Base-by-base conservation (phyloP, 305 asterid species). In the Fraxinus latifolia region DNA sequence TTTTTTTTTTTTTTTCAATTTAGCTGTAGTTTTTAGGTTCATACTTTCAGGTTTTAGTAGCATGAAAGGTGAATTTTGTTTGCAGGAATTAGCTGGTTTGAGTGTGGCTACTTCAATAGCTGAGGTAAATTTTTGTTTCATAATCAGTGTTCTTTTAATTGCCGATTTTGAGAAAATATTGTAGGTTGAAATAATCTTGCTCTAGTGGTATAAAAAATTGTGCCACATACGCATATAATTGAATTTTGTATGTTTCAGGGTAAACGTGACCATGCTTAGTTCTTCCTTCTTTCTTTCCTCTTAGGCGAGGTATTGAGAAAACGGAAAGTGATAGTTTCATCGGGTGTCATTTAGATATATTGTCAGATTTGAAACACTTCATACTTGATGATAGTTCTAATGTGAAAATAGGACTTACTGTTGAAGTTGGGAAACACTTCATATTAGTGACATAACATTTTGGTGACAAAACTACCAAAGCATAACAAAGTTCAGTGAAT, bases 61-160 rank as follows among this genome's bases (percentile, higher is more conserved):
- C 75, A 68, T 84, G 79, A 73, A 19, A 27, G 47, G 74, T 55
- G 67, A 75, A n/a, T 21, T 1, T 81, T 34, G 65, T 80, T 65
- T 89, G 83, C 86, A 96, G 98, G 99, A 96, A 82, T 89, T 96
- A 91, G 98, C 98, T 90, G 99, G 99, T 81, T 84, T 96, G 95
- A 96, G 99, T 76, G 97, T 96, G 80, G 98, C 99, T 44, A 62
- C 97, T 82, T 92, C 98, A 36, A 91, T 95, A 74, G 96, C 97
- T 5, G 98, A 95, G 97, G 99, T 92, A 78, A 78, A 71, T 39
- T 62, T 7, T 74, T 25, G 8, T 27, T 0, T 2, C 44, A 42
- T 31, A 17, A 80, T 78, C 33, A 62, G 17, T 31, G 25, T 70
- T 80, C 32, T 12, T 65, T 12, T 29, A 70, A 14, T 70, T 17